Conservation (phyloP, 2,329 filamentous ascomycete genomes). For the Lizonia empirigonia region DNA sequence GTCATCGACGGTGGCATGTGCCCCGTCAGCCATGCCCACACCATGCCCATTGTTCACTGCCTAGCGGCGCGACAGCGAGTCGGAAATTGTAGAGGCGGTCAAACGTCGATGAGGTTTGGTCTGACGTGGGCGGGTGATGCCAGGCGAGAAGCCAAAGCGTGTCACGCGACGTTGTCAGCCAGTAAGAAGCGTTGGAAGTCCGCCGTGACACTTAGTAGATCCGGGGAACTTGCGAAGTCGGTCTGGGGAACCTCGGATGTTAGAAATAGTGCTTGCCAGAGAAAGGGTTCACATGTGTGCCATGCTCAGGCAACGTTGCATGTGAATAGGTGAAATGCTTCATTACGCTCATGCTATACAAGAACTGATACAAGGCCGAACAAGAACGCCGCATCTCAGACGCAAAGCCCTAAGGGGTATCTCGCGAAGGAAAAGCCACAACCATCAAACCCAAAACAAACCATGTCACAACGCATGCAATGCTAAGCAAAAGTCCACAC, state of each 20-base stretch:
- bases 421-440: slow-evolving; percentile 13
- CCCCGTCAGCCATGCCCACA: slow-evolving; percentile 10
- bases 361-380: too few relatives aligned
- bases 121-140: slow-evolving; percentile 19
- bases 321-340: slow-evolving; percentile 1
- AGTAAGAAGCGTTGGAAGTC: slow-evolving; percentile 14
- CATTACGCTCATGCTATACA: slow-evolving; percentile 6
- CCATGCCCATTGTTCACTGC: slow-evolving; percentile 12
- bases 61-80: slow-evolving; percentile 13
- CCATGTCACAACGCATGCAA: slow-evolving; percentile 8
- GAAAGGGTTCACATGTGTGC: not conserved
- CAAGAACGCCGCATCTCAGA: slow-evolving; percentile 17
- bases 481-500: not conserved
- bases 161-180: slow-evolving; percentile 13
- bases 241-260: slow-evolving; percentile 2
- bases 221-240: slow-evolving; percentile 2
- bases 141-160: not conserved
- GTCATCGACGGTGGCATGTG: slow-evolving; percentile 14
- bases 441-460: not conserved
- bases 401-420: slow-evolving; percentile 20
- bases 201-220: slow-evolving; percentile 14
- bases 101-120: slow-evolving; percentile 6
- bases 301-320: not conserved
- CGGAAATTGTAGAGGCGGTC: slow-evolving; percentile 14
- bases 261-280: not conserved